Evolutionary conservation across 2,329 filamentous ascomycete genomes (phyloP).

Genomic region (Fusarium longipes): DNA sequence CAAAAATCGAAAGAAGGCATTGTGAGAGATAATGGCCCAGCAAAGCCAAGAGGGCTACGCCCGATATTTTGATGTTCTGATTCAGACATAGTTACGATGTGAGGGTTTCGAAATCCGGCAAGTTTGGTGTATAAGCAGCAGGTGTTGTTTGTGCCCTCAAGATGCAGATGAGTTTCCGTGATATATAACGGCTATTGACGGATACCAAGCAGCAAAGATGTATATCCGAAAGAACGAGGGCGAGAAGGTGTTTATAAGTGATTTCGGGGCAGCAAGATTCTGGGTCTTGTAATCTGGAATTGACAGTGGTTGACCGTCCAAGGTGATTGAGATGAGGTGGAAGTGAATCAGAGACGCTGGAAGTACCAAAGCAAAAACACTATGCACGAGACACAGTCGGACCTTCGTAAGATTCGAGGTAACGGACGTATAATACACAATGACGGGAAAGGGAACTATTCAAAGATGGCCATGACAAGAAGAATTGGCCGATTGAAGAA

Average conservation of each 20-base stretch:
- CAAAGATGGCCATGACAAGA: conserved; percentile 45
- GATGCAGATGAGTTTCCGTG: conserved; percentile 14
- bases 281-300: conserved; percentile 35
- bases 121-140: conserved; percentile 16
- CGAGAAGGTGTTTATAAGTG: conserved; percentile 25
- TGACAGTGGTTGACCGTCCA: conserved; percentile 40
- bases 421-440: conserved; percentile 44
- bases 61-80: conserved; percentile 29
- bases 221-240: conserved; percentile 27
- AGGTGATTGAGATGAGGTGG: conserved; percentile 30
- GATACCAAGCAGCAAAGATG: conserved; percentile 14
- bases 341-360: conserved; percentile 46
- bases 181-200: conserved; percentile 28
- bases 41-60: conserved; percentile 29
- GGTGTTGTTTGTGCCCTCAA: conserved; percentile 37
- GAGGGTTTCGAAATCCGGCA: conserved; percentile 30
- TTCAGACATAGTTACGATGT: conserved; percentile 38
- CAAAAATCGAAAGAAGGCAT: conserved; percentile 51
- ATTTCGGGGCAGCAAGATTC: conserved; percentile 20
- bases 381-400: conserved; percentile 44
- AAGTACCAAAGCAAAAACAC: conserved; percentile 44
- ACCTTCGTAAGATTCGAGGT: conserved; percentile 36
- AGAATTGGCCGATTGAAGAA: conserved; percentile 42
- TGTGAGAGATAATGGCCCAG: conserved; percentile 30
- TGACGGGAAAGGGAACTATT: conserved; percentile 45